Evolutionary conservation across 371 early-diverging fungal genomes (phyloP).

Genomic region (Mycotypha africana): DNA sequence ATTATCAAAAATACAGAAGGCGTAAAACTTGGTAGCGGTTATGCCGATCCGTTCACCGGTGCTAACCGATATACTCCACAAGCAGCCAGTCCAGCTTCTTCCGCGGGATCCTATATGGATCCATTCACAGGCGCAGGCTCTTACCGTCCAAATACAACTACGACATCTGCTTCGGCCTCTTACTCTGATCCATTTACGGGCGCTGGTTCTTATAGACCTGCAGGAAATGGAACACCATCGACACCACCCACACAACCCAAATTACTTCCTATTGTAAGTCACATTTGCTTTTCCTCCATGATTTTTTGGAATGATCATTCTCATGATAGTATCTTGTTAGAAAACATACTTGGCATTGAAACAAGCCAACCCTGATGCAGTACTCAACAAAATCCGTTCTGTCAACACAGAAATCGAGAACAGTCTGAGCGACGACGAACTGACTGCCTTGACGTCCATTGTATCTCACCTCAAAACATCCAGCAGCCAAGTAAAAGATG

Average conservation of each 20-base stretch:
- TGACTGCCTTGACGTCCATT: slow-evolving; percentile 28
- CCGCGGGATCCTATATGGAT: slow-evolving; percentile 18
- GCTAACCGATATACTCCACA: slow-evolving; percentile 44
- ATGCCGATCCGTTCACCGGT: slow-evolving; percentile 72
- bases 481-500: slow-evolving; percentile 1
- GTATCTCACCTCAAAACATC: slow-evolving; percentile 38
- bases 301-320: too few relatives aligned
- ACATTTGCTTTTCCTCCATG: too few relatives aligned
- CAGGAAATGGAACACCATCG: slow-evolving; percentile 3
- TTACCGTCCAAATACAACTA: slow-evolving; percentile 11
- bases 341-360: slow-evolving; percentile 56
- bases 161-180: neutral
- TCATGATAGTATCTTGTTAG: too few relatives aligned
- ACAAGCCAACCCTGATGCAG: slow-evolving; percentile 68
- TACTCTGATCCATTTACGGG: slow-evolving; percentile 35
- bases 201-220: slow-evolving; percentile 8
- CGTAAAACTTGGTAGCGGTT: slow-evolving; percentile 44
- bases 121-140: slow-evolving; percentile 48
- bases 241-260: slow-evolving; percentile 10
- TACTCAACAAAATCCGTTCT: slow-evolving; percentile 67
- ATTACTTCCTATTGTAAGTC: slow-evolving; percentile 18
- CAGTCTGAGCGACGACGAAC: slow-evolving; percentile 24
- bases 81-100: slow-evolving; percentile 1
- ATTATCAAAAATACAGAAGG: slow-evolving; percentile 82
- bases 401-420: slow-evolving; percentile 46